phyloP scores from a whole-genome alignment of 768 basidiomycete species.

The Tricholoma hemisulphureum region DNA sequence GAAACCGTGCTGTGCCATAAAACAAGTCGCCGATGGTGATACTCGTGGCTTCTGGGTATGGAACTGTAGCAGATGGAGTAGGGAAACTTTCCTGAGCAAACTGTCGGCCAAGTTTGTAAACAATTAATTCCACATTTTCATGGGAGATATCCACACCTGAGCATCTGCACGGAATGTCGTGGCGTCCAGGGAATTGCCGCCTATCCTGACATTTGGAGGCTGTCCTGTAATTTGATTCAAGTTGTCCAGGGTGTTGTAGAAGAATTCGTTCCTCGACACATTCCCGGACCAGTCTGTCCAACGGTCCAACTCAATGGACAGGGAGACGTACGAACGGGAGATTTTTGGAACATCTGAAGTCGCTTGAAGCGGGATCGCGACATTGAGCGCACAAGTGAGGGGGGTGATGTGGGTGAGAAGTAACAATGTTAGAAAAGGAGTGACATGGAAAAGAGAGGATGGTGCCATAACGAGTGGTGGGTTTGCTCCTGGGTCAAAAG shows the following conservation, averaged over 20 bases:
- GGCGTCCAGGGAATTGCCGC: constrained; percentile 57
- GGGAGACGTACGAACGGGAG: constrained; percentile 50
- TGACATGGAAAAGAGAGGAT: neutral
- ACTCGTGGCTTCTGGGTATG: constrained; percentile 67
- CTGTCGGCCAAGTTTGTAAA: constrained; percentile 25
- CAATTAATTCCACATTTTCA: neutral
- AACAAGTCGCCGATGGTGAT: constrained; percentile 58
- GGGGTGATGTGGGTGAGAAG: neutral
- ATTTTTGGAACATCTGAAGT: constrained; percentile 37
- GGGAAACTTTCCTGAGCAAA: constrained; percentile 52
- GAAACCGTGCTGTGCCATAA: constrained; percentile 35
- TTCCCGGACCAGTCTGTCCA: constrained; percentile 69
- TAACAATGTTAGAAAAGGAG: neutral
- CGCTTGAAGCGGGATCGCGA: constrained; percentile 38
- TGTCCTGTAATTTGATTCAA: constrained; percentile 49
- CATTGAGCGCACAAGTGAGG: constrained; percentile 15
- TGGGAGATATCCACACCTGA: constrained; percentile 29
- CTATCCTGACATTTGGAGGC: constrained; percentile 58
- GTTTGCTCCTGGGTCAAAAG: neutral
- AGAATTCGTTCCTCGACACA: constrained; percentile 53
- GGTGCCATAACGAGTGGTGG: neutral
- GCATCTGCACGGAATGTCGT: constrained; percentile 52
- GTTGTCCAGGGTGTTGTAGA: constrained; percentile 59
- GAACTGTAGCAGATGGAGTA: constrained; percentile 43
- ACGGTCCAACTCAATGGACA: constrained; percentile 70